Conservation (phyloP, 2,329 filamentous ascomycete genomes). For the Monilinia fructicola region DNA sequence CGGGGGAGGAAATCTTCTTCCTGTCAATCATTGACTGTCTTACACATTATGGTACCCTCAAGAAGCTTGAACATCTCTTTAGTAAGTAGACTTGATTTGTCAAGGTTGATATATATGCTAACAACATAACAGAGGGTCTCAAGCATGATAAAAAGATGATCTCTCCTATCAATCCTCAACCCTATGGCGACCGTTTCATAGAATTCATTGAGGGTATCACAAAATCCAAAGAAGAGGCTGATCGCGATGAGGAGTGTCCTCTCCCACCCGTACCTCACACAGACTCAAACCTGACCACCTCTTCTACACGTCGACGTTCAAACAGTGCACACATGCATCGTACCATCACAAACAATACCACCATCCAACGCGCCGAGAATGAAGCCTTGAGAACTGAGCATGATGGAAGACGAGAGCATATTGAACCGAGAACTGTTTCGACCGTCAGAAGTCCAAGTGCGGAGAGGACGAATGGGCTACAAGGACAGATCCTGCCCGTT, state of each 20-base stretch:
- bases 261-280: constrained; percentile 31
- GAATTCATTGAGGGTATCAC: constrained; percentile 90
- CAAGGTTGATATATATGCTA: constrained; percentile 26
- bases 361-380: constrained; percentile 35
- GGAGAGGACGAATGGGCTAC: constrained; percentile 53
- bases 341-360: constrained; percentile 31
- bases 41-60: constrained; percentile 92
- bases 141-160: constrained; percentile 82
- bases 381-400: constrained; percentile 35
- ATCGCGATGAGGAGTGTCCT: constrained; percentile 52
- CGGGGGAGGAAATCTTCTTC: constrained; percentile 94
- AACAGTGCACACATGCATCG: constrained; percentile 31
- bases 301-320: constrained; percentile 32
- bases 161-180: constrained; percentile 83
- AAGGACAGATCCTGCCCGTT: constrained; percentile 70
- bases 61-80: constrained; percentile 95
- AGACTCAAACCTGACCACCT: constrained; percentile 34
- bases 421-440: constrained; percentile 48
- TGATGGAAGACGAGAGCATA: constrained; percentile 41
- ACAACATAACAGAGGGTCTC: constrained; percentile 61
- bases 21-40: constrained; percentile 97
- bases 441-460: constrained; percentile 57
- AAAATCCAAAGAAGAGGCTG: constrained; percentile 82
- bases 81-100: constrained; percentile 44
- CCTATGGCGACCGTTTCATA: constrained; percentile 92